Conservation (phyloP, 2,329 filamentous ascomycete species). For the Neocucurbitaria cava region DNA sequence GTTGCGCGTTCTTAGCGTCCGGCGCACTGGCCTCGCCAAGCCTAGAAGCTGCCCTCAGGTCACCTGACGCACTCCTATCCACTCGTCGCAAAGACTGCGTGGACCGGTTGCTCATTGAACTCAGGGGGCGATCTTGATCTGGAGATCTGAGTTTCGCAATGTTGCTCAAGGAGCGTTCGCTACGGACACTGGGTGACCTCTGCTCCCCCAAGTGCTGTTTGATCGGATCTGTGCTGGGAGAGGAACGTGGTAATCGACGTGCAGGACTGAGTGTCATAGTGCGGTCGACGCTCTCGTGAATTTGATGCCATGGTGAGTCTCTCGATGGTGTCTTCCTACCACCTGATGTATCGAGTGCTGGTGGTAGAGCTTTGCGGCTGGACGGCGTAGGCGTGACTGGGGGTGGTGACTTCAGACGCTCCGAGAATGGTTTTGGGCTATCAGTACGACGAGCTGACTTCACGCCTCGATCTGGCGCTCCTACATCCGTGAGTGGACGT, state of each 20-base stretch:
- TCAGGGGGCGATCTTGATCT: slow-evolving; percentile 66
- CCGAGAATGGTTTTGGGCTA: slow-evolving; percentile 44
- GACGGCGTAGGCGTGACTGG: slow-evolving; percentile 40
- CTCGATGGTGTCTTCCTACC: slow-evolving; percentile 23
- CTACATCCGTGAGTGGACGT: slow-evolving; percentile 52
- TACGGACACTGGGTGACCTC: slow-evolving; percentile 51
- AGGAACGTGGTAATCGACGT: slow-evolving; percentile 46
- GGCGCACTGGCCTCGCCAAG: slow-evolving; percentile 57
- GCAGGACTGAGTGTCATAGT: slow-evolving; percentile 46
- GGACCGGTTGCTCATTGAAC: slow-evolving; percentile 63
- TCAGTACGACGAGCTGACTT: slow-evolving; percentile 49
- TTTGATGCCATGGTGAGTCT: slow-evolving; percentile 52
- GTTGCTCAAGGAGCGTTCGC: slow-evolving; percentile 53
- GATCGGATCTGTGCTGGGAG: slow-evolving; percentile 40
- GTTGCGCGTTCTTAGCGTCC: slow-evolving; percentile 42
- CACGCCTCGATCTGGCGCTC: slow-evolving; percentile 50
- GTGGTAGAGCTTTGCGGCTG: slow-evolving; percentile 31
- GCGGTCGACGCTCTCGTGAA: slow-evolving; percentile 54
- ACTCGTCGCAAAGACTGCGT: slow-evolving; percentile 76
- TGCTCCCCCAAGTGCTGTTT: slow-evolving; percentile 46
- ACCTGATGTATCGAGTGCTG: slow-evolving; percentile 33
- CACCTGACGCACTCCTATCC: slow-evolving; percentile 73
- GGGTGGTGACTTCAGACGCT: slow-evolving; percentile 40
- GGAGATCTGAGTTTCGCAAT: slow-evolving; percentile 50
- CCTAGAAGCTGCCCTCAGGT: slow-evolving; percentile 74